A percentile compares a stretch with the other conserved stretches of the same genome.
Evolutionary conservation across 345 rosid species (phyloP).

Genomic region (Eucalyptus sp.): DNA sequence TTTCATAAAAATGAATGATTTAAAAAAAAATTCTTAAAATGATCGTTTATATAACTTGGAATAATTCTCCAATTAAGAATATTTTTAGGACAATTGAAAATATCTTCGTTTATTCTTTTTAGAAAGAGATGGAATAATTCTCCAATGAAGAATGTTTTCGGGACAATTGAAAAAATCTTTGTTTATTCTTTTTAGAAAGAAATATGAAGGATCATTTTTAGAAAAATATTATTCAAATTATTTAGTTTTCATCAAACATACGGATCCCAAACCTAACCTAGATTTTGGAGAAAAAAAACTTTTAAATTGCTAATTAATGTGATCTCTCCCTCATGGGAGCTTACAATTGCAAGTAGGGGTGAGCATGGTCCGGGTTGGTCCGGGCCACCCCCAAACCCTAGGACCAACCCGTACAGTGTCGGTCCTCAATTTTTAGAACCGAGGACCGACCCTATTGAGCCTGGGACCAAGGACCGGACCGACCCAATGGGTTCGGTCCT

Average conservation of each 20-base stretch:
- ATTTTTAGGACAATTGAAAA: neutral
- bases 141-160: neutral
- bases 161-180: neutral
- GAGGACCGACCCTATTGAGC: too few relatives aligned
- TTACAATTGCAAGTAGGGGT: neutral
- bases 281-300: neutral
- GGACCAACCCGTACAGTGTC: too few relatives aligned
- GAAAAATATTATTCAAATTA: neutral
- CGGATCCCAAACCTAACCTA: neutral
- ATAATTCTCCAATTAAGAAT: neutral
- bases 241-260: neutral
- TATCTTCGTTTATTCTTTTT: neutral
- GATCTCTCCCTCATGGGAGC: neutral
- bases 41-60: neutral
- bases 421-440: too few relatives aligned
- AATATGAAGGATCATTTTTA: neutral
- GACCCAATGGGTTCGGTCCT: too few relatives aligned
- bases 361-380: too few relatives aligned
- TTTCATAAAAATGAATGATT: neutral
- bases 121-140: neutral
- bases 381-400: too few relatives aligned
- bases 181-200: too few relatives aligned
- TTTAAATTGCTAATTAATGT: neutral
- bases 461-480: too few relatives aligned
- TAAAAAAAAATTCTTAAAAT: neutral